Conservation (phyloP, 2,329 filamentous ascomycete species). For the Fusarium staphyleae region DNA sequence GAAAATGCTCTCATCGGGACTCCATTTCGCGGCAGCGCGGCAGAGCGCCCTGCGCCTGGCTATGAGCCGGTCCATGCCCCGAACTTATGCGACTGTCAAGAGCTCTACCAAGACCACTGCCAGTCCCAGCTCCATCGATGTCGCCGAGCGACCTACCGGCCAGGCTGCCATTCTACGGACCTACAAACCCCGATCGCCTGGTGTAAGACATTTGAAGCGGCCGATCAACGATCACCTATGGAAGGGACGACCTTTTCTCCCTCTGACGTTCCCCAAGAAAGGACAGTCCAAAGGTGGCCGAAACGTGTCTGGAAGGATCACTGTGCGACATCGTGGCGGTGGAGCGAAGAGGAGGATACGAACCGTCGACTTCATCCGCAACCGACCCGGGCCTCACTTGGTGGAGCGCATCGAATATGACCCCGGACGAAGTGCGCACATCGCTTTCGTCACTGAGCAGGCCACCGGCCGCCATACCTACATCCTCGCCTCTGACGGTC, state of each 20-base stretch:
- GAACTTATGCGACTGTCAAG: constrained; percentile 44
- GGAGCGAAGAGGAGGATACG: constrained; percentile 92
- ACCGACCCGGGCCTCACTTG: constrained; percentile 78
- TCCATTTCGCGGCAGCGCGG: constrained; percentile 42
- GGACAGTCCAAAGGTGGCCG: constrained; percentile 92
- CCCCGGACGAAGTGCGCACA: constrained; percentile 89
- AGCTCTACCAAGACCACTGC: constrained; percentile 28
- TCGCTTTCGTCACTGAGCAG: constrained; percentile 82
- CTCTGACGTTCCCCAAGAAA: constrained; percentile 89
- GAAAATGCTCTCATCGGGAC: constrained; percentile 44
- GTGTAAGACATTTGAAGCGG: constrained; percentile 87
- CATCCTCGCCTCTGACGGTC: constrained; percentile 93
- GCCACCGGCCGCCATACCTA: constrained; percentile 81
- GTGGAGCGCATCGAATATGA: constrained; percentile 98
- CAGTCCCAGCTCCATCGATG: constrained; percentile 31
- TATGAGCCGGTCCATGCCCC: constrained; percentile 37
- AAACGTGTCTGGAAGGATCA: constrained; percentile 85
- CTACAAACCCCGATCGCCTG: constrained; percentile 93
- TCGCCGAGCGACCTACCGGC: constrained; percentile 37
- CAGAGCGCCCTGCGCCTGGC: constrained; percentile 42
- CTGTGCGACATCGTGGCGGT: constrained; percentile 89
- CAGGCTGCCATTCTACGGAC: constrained; percentile 69
- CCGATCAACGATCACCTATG: constrained; percentile 96
- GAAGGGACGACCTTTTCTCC: constrained; percentile 85
- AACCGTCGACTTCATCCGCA: constrained; percentile 86